Percentiles rank a stretch among this genome's conserved stretches.
phyloP scores from a whole-genome alignment of 2,329 filamentous ascomycete species.

The Colletotrichum magnum region DNA sequence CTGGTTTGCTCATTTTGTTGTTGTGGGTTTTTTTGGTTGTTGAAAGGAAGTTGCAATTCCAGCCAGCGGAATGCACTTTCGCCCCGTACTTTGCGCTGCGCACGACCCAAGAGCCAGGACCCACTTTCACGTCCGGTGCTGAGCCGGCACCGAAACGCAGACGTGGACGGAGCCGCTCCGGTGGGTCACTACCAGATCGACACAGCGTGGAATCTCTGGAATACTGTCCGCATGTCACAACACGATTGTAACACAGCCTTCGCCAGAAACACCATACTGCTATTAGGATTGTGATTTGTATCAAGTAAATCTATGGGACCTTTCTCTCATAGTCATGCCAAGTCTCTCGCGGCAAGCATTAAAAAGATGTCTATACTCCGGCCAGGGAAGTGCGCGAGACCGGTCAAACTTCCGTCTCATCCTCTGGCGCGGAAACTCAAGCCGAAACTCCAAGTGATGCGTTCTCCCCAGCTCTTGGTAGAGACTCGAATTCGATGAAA shows the following conservation, averaged over 20 bases:
- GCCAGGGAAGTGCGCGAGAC: constrained; percentile 13
- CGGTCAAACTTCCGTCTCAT: constrained; percentile 6
- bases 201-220: too few relatives aligned
- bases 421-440: constrained; percentile 32
- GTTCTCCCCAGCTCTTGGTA: constrained; percentile 43
- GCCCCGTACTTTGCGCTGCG: background rate
- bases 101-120: constrained; percentile 17
- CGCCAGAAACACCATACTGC: background rate
- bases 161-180: constrained; percentile 14
- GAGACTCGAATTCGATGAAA: constrained; percentile 36
- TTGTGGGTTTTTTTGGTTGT: background rate
- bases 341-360: constrained; percentile 14
- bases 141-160: constrained; percentile 12
- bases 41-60: background rate
- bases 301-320: constrained; percentile 23
- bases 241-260: background rate
- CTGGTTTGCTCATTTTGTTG: constrained; percentile 62
- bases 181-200: background rate
- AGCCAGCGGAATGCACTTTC: background rate
- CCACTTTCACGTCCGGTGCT: constrained; percentile 14
- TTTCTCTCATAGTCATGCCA: constrained; percentile 19
- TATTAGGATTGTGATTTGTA: background rate
- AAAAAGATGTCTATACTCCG: constrained; percentile 27
- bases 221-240: too few relatives aligned
- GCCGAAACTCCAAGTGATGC: constrained; percentile 41